Evolutionary conservation across 2,329 filamentous ascomycete genomes (phyloP), one percentile per base, ranked within the genome.

Genomic region (Colletotrichum scovillei): DNA sequence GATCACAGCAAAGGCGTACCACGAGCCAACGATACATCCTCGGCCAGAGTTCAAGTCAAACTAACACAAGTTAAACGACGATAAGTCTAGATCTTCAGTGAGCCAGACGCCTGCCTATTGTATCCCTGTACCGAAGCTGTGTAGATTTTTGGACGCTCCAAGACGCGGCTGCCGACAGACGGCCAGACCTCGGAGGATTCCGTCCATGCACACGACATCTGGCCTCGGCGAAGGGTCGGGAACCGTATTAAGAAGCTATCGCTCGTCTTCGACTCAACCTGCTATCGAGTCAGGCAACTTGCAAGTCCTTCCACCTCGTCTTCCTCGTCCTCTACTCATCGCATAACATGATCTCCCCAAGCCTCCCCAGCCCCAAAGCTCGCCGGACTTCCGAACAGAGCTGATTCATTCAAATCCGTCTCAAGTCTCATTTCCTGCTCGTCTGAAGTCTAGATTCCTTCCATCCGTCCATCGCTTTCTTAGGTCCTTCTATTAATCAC

Each of bases 311-410:
- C 30, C n/a, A 28, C 22, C 38, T 30, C 49, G 5, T 22, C 19
- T 9, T 46, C 11, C 28, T 30, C 14, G n/a, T 28, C 19, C 11
- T 35, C 26, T 16, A 19, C 35, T 46, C 53, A 42, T 46, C 42
- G 59, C 70, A 69, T 69, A n/a, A 64, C 22, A 46, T 32, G 70
- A 69, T 69, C 66, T 38, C 30, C 66, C 42, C 42, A 63, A 72
- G 69, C 69, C 53, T 58, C 52, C 65, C 66, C 59, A 60, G 68
- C 46, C 66, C 14, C 46, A 38, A 30, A n/a, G 42, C 63, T 56
- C 56, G 63, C 63, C 63, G 56, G 60, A 67, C 49, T 67, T 22
- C 63, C 68, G 68, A 49, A 22, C 0, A 35, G 59, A 26, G 30
- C 59, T 52, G 53, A n/a, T 32, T 63, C 69, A 35, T 12, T 19